These are phyloP conservation scores for Tulasnella sp. DNA, from an alignment of 768 basidiomycete species.

Conservation along the genomic window DNA sequence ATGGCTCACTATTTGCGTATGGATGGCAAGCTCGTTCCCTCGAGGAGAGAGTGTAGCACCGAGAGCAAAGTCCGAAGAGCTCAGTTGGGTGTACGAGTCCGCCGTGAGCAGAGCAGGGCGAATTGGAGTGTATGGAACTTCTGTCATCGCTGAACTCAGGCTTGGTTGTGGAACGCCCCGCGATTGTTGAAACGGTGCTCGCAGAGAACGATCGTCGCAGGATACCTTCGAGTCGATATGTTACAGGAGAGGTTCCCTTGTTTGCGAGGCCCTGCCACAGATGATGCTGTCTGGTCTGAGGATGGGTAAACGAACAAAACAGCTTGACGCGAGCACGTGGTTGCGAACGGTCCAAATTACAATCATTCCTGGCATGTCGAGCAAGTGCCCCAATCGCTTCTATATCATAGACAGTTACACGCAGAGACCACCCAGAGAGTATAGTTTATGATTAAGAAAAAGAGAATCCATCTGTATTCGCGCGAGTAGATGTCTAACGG, in stretches of 20 bases:
- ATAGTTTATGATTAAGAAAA: background rate
- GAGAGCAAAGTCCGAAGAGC: slow-evolving; percentile 27
- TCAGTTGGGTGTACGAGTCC: slow-evolving; percentile 18
- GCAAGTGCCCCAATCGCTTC: too few relatives aligned
- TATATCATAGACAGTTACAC: background rate
- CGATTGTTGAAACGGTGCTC: background rate
- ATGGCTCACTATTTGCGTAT: slow-evolving; percentile 26
- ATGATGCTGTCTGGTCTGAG: background rate
- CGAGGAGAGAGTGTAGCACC: slow-evolving; percentile 25
- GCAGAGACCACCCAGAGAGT: background rate
- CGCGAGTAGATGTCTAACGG: slow-evolving; percentile 15
- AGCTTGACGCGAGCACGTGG: background rate
- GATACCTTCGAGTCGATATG: background rate
- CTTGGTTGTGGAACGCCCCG: background rate
- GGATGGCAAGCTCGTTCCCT: slow-evolving; percentile 31
- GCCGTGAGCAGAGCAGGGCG: slow-evolving; percentile 21
- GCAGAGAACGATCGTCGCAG: background rate
- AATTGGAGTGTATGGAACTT: background rate
- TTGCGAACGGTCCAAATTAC: slow-evolving; percentile 9
- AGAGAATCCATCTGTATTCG: slow-evolving; percentile 7
- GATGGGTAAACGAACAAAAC: slow-evolving; percentile 3
- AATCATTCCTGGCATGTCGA: background rate
- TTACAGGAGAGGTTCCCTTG: background rate
- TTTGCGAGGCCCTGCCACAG: background rate
- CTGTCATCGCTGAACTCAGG: background rate